Conservation (phyloP, 1,284 basidiomycete genomes). For the Microbotryum saponariae region DNA sequence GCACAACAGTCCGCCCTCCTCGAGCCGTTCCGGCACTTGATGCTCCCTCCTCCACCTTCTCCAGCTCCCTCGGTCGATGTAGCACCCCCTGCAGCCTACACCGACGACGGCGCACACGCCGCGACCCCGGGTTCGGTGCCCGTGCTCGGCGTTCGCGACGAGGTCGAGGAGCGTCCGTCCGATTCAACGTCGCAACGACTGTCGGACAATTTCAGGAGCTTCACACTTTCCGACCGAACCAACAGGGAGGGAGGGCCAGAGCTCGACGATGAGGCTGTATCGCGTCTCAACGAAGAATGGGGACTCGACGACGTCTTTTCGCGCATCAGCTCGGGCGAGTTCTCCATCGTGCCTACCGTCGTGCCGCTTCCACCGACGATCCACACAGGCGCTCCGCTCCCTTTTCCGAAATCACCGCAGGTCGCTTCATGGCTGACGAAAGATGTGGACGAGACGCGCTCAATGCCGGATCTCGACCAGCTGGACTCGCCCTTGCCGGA, state of each 20-base stretch:
- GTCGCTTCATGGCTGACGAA: background rate
- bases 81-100: background rate
- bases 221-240: background rate
- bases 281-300: constrained; percentile 23
- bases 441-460: constrained; percentile 19
- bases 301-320: constrained; percentile 10
- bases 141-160: background rate
- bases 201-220: background rate
- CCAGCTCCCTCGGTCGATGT: too few relatives aligned
- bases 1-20: constrained; percentile 12
- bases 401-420: background rate
- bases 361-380: background rate
- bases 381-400: background rate
- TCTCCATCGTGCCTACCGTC: background rate
- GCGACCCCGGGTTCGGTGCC: too few relatives aligned
- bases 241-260: background rate
- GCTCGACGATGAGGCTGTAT: constrained; percentile 9
- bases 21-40: constrained; percentile 18
- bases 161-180: background rate
- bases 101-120: background rate
- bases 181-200: background rate
- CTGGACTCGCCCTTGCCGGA: background rate
- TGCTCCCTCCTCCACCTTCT: background rate
- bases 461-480: constrained; percentile 17
- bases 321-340: background rate